Conservation (phyloP, 495 filamentous ascomycete species). For the Penicillium turbatum region DNA sequence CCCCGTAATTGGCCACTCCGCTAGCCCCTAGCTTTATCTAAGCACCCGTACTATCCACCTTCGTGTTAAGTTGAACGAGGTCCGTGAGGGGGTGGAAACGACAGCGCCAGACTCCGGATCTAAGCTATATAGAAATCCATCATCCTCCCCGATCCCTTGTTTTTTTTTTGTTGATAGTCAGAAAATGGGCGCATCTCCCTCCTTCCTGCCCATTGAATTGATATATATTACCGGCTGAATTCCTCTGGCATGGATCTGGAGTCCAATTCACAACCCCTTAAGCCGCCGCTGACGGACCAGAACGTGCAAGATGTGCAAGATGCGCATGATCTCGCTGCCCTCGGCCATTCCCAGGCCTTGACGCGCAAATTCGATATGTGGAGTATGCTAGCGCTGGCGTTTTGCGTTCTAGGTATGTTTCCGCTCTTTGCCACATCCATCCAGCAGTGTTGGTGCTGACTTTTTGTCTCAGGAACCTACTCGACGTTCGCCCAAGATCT, state of each 20-base stretch:
- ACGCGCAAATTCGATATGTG: constrained; percentile 46
- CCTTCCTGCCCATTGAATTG: constrained; percentile 15
- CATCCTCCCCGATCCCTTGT: neutral
- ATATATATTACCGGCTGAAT: constrained; percentile 16
- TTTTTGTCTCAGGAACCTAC: constrained; percentile 32
- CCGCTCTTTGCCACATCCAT: neutral
- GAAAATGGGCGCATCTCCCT: constrained; percentile 25
- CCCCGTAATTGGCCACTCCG: constrained; percentile 14
- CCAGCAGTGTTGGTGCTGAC: neutral
- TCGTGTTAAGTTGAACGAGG: constrained; percentile 2
- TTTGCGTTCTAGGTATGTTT: constrained; percentile 40
- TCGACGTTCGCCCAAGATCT: constrained; percentile 48
- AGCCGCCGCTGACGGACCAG: constrained; percentile 26
- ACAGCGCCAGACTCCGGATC: neutral
- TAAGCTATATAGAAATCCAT: constrained; percentile 17
- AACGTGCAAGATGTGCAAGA: constrained; percentile 38
- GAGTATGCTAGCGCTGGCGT: constrained; percentile 47
- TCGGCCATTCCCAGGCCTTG: constrained; percentile 51
- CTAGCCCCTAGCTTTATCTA: constrained; percentile 27
- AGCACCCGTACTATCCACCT: constrained; percentile 13
- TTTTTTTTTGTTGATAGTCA: neutral
- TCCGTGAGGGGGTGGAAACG: constrained; percentile 6
- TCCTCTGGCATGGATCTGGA: constrained; percentile 32
- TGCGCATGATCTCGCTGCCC: constrained; percentile 45
- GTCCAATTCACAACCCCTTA: constrained; percentile 25